Conservation (phyloP, 345 rosid genomes). For the Citrus maxima region DNA sequence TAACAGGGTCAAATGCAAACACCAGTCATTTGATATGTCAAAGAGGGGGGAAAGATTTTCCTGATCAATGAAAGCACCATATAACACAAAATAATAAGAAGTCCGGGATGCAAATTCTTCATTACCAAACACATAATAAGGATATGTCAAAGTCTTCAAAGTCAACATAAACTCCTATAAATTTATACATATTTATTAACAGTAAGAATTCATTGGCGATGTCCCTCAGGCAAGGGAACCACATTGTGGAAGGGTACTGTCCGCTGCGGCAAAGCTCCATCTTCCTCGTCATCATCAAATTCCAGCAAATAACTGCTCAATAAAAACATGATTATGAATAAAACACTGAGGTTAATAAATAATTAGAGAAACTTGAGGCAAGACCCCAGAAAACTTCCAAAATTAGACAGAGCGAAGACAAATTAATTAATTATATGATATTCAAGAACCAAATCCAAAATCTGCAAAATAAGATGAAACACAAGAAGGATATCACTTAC, state of each 20-base stretch:
- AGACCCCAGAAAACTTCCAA: not conserved
- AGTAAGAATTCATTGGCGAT: constrained; percentile 53
- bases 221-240: constrained; percentile 81
- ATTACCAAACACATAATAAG: not conserved
- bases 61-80: not conserved
- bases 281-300: constrained; percentile 96
- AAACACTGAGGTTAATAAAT: not conserved
- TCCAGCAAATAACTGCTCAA: constrained; percentile 74
- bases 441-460: not conserved
- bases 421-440: not conserved
- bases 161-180: not conserved
- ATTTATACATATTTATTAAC: constrained; percentile 27
- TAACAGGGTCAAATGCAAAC: not conserved
- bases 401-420: not conserved
- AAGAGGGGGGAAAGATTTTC: not conserved
- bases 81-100: not conserved
- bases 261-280: constrained; percentile 88
- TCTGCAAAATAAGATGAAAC: not conserved
- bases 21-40: not conserved
- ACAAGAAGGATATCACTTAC: constrained; percentile 49
- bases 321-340: not conserved
- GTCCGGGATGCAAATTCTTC: not conserved
- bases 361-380: not conserved
- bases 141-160: not conserved
- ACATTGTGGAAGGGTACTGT: constrained; percentile 76